Conservation (phyloP, 805 yeast genomes). For the Kuraishia piskuri region DNA sequence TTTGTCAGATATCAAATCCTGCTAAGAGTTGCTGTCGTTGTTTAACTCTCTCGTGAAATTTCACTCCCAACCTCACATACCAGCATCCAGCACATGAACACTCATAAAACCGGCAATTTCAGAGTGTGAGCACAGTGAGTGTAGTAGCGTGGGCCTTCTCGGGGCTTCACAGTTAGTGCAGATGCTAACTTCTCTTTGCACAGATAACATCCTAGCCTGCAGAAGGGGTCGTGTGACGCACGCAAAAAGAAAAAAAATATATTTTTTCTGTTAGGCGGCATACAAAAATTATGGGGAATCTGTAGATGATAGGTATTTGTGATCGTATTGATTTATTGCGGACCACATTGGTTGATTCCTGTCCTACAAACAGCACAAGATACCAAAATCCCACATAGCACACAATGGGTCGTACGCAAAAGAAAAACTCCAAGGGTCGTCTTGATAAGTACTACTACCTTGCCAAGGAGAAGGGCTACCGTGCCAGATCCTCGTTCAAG, state of each 20-base stretch:
- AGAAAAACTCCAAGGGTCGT: conserved; percentile 97
- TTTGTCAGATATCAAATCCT: too few species aligned
- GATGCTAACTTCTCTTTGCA: too few species aligned
- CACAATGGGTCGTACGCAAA: conserved; percentile 82
- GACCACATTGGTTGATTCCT: background rate
- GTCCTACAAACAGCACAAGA: background rate
- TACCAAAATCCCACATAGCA: background rate
- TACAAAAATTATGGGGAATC: background rate
- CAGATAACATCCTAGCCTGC: background rate
- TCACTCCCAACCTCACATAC: too few species aligned
- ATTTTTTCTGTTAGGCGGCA: background rate
- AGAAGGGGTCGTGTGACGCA: background rate
- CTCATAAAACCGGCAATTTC: too few species aligned
- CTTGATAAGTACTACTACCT: conserved; percentile 92
- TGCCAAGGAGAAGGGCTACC: conserved; percentile 96
- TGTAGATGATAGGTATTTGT: background rate
- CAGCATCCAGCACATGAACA: too few species aligned
- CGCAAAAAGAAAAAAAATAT: background rate
- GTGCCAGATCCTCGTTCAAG: conserved; percentile 98
- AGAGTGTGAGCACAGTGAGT: too few species aligned
- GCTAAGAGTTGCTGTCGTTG: too few species aligned
- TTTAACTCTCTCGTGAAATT: too few species aligned
- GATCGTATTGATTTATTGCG: background rate
- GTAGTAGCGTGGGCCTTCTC: too few species aligned
- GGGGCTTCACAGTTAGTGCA: too few species aligned